phyloP scores from a whole-genome alignment of 495 filamentous ascomycete genomes.

The Penicillium odoratum region DNA sequence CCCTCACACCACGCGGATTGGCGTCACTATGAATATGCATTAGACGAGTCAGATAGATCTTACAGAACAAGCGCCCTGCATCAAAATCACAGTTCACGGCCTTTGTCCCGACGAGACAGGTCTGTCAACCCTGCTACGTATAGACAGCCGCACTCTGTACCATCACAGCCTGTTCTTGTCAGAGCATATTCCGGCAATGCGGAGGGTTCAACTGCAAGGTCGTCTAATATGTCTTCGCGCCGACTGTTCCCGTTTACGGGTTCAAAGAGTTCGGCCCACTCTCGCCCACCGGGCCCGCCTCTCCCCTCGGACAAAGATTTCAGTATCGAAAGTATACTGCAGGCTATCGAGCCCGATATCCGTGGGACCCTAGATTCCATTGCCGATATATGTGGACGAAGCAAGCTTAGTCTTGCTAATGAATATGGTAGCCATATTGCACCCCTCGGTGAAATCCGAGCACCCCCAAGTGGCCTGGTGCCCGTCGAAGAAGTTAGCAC shows the following conservation, averaged over 20 bases:
- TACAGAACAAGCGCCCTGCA: slow-evolving; percentile 32
- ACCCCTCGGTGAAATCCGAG: slow-evolving; percentile 57
- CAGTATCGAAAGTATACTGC: slow-evolving; percentile 60
- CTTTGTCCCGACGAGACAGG: slow-evolving; percentile 25
- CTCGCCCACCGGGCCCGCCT: slow-evolving; percentile 25
- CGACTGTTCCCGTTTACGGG: slow-evolving; percentile 33
- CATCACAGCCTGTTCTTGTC: slow-evolving; percentile 47
- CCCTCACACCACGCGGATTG: slow-evolving; percentile 24
- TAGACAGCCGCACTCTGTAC: slow-evolving; percentile 26
- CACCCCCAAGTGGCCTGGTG: slow-evolving; percentile 34
- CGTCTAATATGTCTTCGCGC: slow-evolving; percentile 36
- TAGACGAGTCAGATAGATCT: slow-evolving; percentile 32
- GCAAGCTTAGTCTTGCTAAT: slow-evolving; percentile 60
- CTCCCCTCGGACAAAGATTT: slow-evolving; percentile 55
- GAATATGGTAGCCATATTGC: slow-evolving; percentile 65
- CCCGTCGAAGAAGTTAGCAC: slow-evolving; percentile 45
- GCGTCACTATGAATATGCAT: slow-evolving; percentile 26
- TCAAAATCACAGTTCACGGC: slow-evolving; percentile 31
- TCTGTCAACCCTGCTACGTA: slow-evolving; percentile 14
- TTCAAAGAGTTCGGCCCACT: slow-evolving; percentile 15
- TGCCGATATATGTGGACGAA: slow-evolving; percentile 63
- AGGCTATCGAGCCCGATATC: slow-evolving; percentile 60
- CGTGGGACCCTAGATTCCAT: slow-evolving; percentile 58
- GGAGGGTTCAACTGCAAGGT: slow-evolving; percentile 19
- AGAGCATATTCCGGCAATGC: slow-evolving; percentile 43